These are phyloP conservation scores for Penicillium sclerotiorum DNA, from an alignment of 2,329 filamentous ascomycete species.

Conservation along the genomic window DNA sequence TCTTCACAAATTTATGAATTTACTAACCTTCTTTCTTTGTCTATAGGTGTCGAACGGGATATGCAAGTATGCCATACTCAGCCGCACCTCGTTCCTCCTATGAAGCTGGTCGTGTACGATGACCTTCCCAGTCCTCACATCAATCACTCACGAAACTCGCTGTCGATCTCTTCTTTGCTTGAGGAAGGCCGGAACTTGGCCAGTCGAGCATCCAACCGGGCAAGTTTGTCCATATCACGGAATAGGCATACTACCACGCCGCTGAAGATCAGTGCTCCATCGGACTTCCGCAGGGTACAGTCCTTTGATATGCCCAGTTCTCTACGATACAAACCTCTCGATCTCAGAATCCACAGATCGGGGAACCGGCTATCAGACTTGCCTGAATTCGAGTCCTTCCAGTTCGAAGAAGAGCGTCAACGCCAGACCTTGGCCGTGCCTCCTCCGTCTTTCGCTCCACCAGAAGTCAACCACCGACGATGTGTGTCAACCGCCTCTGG, in stretches of 20 bases:
- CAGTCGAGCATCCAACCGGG: slow-evolving; percentile 44
- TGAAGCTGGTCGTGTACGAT: slow-evolving; percentile 48
- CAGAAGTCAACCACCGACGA: slow-evolving; percentile 18
- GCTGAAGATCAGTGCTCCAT: slow-evolving; percentile 46
- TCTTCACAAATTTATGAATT: neutral
- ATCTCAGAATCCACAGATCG: slow-evolving; percentile 51
- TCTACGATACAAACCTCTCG: slow-evolving; percentile 43
- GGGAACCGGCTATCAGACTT: slow-evolving; percentile 49
- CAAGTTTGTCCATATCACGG: slow-evolving; percentile 46
- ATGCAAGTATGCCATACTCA: slow-evolving; percentile 50
- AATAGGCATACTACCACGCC: slow-evolving; percentile 36
- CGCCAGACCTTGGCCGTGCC: slow-evolving; percentile 32
- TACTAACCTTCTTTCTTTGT: neutral
- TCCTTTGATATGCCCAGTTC: slow-evolving; percentile 20
- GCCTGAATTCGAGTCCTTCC: slow-evolving; percentile 46
- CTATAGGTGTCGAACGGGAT: slow-evolving; percentile 44
- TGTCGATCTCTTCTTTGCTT: slow-evolving; percentile 43
- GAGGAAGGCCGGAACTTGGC: slow-evolving; percentile 41
- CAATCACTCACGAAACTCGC: slow-evolving; percentile 29
- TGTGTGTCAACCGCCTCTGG: slow-evolving; percentile 28
- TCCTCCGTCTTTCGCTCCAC: slow-evolving; percentile 34
- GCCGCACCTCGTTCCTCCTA: slow-evolving; percentile 50
- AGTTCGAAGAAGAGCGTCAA: slow-evolving; percentile 31
- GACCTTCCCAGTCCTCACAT: slow-evolving; percentile 40
- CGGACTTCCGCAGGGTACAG: slow-evolving; percentile 45